Conservation (phyloP, 2,329 filamentous ascomycete genomes). For the Sporothrix brasiliensis region DNA sequence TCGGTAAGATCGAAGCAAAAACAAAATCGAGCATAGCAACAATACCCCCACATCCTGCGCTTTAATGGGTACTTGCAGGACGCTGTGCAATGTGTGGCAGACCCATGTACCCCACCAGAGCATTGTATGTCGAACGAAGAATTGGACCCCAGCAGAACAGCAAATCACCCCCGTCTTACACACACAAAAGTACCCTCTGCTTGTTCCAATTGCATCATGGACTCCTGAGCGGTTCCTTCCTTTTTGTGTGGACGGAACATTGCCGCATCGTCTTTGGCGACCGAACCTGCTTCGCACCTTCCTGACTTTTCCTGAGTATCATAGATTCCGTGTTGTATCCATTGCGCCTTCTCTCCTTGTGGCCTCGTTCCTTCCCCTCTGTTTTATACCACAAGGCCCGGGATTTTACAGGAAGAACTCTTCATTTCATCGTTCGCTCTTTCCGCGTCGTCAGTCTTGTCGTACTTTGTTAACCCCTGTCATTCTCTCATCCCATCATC, state of each 20-base stretch:
- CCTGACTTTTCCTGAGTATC: neutral
- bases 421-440: neutral
- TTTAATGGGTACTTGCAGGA: neutral
- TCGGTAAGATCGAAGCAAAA: neutral
- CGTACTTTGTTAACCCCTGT: neutral
- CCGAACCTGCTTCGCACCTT: neutral
- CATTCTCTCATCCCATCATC: neutral
- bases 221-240: slow-evolving; percentile 15
- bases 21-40: neutral
- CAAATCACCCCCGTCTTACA: neutral
- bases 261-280: neutral
- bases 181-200: neutral
- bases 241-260: neutral
- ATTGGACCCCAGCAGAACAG: neutral
- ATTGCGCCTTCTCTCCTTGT: slow-evolving; percentile 12
- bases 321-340: slow-evolving; percentile 10
- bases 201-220: slow-evolving; percentile 14
- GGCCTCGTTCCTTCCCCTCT: slow-evolving; percentile 12
- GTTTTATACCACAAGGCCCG: neutral
- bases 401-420: neutral
- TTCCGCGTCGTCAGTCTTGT: slow-evolving; percentile 15
- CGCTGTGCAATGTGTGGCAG: slow-evolving; percentile 15
- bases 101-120: neutral
- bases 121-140: neutral
- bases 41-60: neutral